phyloP scores from a whole-genome alignment of 208 protist genomes.

The Crithidia mellificae region DNA sequence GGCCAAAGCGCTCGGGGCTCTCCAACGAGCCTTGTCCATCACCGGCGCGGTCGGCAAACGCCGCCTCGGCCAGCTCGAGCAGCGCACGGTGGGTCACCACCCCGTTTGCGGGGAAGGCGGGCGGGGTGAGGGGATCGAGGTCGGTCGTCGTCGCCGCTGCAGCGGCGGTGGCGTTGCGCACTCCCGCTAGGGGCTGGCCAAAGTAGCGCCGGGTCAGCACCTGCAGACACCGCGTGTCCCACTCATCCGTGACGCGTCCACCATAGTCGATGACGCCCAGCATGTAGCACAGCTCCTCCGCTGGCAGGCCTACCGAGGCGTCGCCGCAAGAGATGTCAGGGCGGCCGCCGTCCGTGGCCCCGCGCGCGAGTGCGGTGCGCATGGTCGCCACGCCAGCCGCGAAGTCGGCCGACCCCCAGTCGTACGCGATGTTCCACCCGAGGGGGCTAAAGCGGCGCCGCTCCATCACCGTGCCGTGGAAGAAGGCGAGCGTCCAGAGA shows the following conservation, averaged over 20 bases:
- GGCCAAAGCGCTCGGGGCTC: constrained; percentile 89
- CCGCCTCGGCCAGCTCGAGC: constrained; percentile 55
- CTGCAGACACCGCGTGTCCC: constrained; percentile 82
- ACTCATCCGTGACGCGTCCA: constrained; percentile 93
- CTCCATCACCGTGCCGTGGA: constrained; percentile 93
- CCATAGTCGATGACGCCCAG: constrained; percentile 94
- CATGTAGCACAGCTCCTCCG: constrained; percentile 88
- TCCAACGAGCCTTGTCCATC: constrained; percentile 34
- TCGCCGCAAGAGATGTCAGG: too few species aligned
- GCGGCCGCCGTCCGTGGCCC: constrained; percentile 20
- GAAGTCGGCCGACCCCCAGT: constrained; percentile 92
- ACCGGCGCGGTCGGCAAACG: constrained; percentile 44
- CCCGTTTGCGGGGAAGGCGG: constrained; percentile 46
- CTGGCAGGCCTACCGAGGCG: constrained; percentile 41
- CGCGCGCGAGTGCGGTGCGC: constrained; percentile 57
- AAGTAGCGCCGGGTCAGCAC: constrained; percentile 83
- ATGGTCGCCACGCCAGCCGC: constrained; percentile 82
- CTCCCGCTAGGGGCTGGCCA: neutral
- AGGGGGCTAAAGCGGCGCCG: constrained; percentile 92
- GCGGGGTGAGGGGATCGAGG: constrained; percentile 55
- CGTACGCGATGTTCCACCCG: constrained; percentile 95
- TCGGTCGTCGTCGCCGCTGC: too few species aligned
- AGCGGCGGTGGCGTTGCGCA: constrained; percentile 12
- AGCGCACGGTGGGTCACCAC: constrained; percentile 51
- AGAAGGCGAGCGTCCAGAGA: constrained; percentile 92